Base-by-base conservation (phyloP, 257 asterid species). In the Solanum sejunctum region DNA sequence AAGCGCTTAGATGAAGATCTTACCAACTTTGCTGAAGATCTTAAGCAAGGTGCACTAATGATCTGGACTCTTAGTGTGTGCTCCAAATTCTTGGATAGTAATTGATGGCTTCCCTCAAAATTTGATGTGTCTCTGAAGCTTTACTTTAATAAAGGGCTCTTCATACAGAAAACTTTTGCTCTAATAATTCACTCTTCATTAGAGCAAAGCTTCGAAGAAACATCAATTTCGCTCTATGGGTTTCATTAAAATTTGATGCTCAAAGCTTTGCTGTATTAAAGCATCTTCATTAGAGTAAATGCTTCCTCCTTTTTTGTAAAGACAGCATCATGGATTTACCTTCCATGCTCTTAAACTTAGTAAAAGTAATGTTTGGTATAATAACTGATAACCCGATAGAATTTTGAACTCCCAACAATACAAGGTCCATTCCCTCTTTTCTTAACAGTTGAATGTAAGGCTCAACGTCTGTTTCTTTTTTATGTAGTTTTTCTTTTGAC, bases 1-100 rank as follows among this genome's bases (percentile, higher is more conserved):
- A 93, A 92, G 85, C 98, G 98, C 21, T 97, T 97, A 54, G 99
- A 97, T 79, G 98, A 95, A 90, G 98, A 97, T 91, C 92, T 97
- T 60, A 93, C 91, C 88, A 93, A 92, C 93, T 97, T 97, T 83
- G 92, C 96, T 2, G 98, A 97, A 72, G 99, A 97, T 92, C 97
- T 97, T 81, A 97, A 97, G 93, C 99, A 97, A 92, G 99, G 98
- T 95, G 85, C 56, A 39, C 47, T 47, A 84, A 54, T 71, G 75
- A 82, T 84, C 85, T 66, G 32, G 52, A 70, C 80, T 67, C 41
- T 88, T 63, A 55, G 20, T 3, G 1, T 77, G 82, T 77, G 47
- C 82, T 52, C 64, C 7, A 26, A 52, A 77, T 77, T 26, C 26
- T 77, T 77, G 43, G 81, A 15, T 23, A 77, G 28, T 77, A 28